These are phyloP conservation scores for Paramyrothecium sp. DNA, from an alignment of 2,329 filamentous ascomycete genomes.

Conservation along the genomic window DNA sequence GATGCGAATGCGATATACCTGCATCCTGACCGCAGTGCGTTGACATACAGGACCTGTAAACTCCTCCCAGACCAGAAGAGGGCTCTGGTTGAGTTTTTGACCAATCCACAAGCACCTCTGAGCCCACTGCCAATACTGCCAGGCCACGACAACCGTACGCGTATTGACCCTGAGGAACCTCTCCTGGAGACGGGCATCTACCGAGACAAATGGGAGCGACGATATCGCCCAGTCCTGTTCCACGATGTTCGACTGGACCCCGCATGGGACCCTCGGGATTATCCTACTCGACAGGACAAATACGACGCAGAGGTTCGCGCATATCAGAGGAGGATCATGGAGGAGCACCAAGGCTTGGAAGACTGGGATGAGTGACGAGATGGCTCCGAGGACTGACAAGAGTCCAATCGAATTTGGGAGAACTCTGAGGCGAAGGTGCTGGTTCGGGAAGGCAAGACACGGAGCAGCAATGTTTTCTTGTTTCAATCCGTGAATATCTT, in stretches of 20 bases:
- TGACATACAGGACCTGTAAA: constrained; percentile 15
- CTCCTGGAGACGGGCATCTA: constrained; percentile 20
- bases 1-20: constrained; percentile 9
- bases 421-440: no score
- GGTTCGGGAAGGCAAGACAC: no score
- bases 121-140: constrained; percentile 13
- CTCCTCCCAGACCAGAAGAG: constrained; percentile 14
- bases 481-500: no score
- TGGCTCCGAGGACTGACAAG: no score
- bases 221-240: constrained; percentile 12
- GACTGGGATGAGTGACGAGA: no score
- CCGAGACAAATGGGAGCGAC: constrained; percentile 25
- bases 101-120: neutral
- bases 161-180: constrained; percentile 23
- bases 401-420: no score
- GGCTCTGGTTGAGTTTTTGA: constrained; percentile 12
- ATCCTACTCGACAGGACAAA: neutral
- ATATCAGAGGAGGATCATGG: neutral
- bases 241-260: neutral
- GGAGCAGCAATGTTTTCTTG: no score
- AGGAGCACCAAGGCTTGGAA: neutral
- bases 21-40: constrained; percentile 6
- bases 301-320: neutral
- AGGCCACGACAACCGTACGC: constrained; percentile 13
- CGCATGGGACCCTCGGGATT: neutral